Conservation (phyloP, 179 eudicot species). For the Amaranthus tricolor region DNA sequence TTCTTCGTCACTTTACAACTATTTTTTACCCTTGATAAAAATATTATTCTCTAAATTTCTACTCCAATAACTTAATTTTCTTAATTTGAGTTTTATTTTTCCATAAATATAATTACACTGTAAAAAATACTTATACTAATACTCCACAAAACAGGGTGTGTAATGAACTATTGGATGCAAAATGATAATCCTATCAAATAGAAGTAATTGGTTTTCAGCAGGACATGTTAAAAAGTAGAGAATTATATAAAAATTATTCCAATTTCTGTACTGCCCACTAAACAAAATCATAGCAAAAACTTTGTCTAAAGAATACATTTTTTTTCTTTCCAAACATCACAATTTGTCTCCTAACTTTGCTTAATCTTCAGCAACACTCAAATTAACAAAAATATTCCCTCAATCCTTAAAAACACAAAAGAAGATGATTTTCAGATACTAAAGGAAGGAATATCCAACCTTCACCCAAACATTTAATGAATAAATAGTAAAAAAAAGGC, state of each 20-base stretch:
- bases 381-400: conserved; percentile 17
- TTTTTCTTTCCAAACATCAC: conserved; percentile 23
- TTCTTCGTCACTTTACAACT: no score
- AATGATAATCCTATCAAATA: conserved; percentile 20
- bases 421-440: conserved; percentile 11
- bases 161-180: conserved; percentile 11
- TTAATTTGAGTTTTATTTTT: no score
- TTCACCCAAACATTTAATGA: background rate
- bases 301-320: conserved; percentile 16
- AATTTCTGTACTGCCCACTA: conserved; percentile 29
- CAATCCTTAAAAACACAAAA: conserved; percentile 26
- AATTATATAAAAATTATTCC: conserved; percentile 14
- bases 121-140: background rate
- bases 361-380: conserved; percentile 43
- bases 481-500: background rate
- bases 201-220: conserved; percentile 23
- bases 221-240: conserved; percentile 17
- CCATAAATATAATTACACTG: no score
- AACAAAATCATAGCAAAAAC: conserved; percentile 24
- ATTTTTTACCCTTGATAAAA: no score
- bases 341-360: conserved; percentile 35
- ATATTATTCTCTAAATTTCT: no score
- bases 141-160: conserved; percentile 1
- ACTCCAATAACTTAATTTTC: no score
- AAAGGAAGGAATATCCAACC: background rate